Base-by-base conservation (phyloP, 345 rosid genomes). In the Linum lewisii region DNA sequence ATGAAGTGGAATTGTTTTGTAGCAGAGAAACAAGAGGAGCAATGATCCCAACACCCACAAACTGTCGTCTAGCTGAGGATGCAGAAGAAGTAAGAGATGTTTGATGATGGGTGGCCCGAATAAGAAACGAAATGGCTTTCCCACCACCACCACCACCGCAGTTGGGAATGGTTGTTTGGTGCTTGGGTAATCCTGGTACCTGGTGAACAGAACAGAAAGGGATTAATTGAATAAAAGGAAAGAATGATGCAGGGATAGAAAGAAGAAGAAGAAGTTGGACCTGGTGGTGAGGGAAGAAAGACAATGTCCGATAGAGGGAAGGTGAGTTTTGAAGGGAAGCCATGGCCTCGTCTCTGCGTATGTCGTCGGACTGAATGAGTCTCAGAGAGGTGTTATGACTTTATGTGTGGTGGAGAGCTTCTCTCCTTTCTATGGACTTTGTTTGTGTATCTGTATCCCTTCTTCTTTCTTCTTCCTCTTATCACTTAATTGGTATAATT, bases 291-390 rank as follows among this genome's bases (percentile, higher is more conserved):
- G 85, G 78, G 64, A 51, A 74, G 60, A 72, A 65, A 63, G 82
- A 75, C 42, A 83, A 67, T 21, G 85, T 71, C 20, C 77, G 82
- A 63, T 81, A 79, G 54, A 75, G 62, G 58, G 87, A 78, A 24
- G 78, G 75, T n/a, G 73, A 70, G 58, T 75, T 78, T 61, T 76
- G 88, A 72, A 90, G 78, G 53, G 96, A 82, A 77, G 79, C 92
- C 98, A 91, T 85, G 64, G n/a, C n/a, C n/a, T n/a, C n/a, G n/a
- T n/a, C n/a, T n/a, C n/a, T n/a, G n/a, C n/a, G n/a, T n/a, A n/a
- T n/a, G n/a, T n/a, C n/a, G n/a, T n/a, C n/a, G n/a, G n/a, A n/a
- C n/a, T n/a, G n/a, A n/a, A n/a, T n/a, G n/a, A n/a, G n/a, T n/a
- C n/a, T n/a, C n/a, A n/a, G n/a, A n/a, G n/a, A n/a, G n/a, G n/a